Conservation (phyloP, 2,329 filamentous ascomycete genomes). For the Penicillium sp. region DNA sequence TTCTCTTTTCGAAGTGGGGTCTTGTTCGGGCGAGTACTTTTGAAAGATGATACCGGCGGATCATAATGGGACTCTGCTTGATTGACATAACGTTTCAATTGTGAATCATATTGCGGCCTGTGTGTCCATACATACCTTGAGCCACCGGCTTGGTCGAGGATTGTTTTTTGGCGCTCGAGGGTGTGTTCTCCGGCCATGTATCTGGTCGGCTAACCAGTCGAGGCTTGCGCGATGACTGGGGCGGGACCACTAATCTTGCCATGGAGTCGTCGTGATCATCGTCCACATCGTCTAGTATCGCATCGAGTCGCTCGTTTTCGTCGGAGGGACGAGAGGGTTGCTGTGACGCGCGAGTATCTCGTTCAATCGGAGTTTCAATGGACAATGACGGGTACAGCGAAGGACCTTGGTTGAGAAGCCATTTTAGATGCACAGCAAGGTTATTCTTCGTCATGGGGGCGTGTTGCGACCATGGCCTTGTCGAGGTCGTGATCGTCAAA, state of each 20-base stretch:
- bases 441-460: slow-evolving; percentile 48
- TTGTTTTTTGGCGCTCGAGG: slow-evolving; percentile 18
- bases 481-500: slow-evolving; percentile 4
- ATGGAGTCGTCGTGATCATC: slow-evolving; percentile 32
- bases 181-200: slow-evolving; percentile 15
- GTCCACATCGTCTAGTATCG: slow-evolving; percentile 22
- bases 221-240: slow-evolving; percentile 38
- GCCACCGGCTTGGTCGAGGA: slow-evolving; percentile 7
- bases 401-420: slow-evolving; percentile 42
- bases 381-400: slow-evolving; percentile 31
- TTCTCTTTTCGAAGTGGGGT: slow-evolving; percentile 20
- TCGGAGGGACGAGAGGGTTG: slow-evolving; percentile 16
- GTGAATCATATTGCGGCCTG: too few relatives aligned
- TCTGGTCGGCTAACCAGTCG: slow-evolving; percentile 35
- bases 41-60: slow-evolving; percentile 17
- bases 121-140: slow-evolving; percentile 23
- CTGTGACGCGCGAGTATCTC: slow-evolving; percentile 17
- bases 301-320: slow-evolving; percentile 16
- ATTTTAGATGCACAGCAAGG: slow-evolving; percentile 42
- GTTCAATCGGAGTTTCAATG: slow-evolving; percentile 20
- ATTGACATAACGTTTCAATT: too few relatives aligned
- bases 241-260: slow-evolving; percentile 42
- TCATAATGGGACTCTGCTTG: slow-evolving; percentile 16
- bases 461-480: slow-evolving; percentile 28
- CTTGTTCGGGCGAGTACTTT: slow-evolving; percentile 10